These are phyloP conservation scores for Paulownia fortunei DNA, from an alignment of 257 asterid species.

Conservation along the genomic window DNA sequence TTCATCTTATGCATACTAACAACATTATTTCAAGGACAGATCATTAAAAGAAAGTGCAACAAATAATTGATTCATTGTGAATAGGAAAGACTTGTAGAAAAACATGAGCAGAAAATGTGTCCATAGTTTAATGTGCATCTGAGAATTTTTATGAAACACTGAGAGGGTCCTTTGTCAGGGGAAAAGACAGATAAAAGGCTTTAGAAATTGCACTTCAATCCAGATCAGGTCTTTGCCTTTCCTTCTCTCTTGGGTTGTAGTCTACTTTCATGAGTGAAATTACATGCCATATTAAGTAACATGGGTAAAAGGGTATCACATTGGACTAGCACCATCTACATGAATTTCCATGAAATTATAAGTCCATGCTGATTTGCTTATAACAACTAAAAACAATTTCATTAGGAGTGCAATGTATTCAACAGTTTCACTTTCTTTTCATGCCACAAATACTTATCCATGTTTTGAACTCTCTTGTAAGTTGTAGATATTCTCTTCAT, in stretches of 20 bases:
- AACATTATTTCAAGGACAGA: background rate
- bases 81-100: background rate
- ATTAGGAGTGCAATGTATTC: background rate
- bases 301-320: background rate
- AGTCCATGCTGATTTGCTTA: background rate
- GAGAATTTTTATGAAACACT: background rate
- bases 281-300: background rate
- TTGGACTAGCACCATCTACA: background rate
- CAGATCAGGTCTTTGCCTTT: background rate
- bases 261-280: background rate
- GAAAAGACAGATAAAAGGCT: background rate
- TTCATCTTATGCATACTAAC: background rate
- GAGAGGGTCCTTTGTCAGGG: background rate
- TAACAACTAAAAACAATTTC: slow-evolving; percentile 9
- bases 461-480: background rate
- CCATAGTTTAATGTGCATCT: slow-evolving; percentile 8
- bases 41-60: background rate
- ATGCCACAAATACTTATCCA: background rate
- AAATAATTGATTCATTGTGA: background rate
- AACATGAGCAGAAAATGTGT: background rate
- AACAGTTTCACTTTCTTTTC: slow-evolving; percentile 10
- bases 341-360: background rate
- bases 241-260: background rate
- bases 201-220: background rate
- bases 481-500: background rate